Percentiles rank a stretch among this genome's conserved stretches.
Evolutionary conservation across 192 early-diverging fungal species (phyloP).

Genomic region (Backusella mclennaniae): DNA sequence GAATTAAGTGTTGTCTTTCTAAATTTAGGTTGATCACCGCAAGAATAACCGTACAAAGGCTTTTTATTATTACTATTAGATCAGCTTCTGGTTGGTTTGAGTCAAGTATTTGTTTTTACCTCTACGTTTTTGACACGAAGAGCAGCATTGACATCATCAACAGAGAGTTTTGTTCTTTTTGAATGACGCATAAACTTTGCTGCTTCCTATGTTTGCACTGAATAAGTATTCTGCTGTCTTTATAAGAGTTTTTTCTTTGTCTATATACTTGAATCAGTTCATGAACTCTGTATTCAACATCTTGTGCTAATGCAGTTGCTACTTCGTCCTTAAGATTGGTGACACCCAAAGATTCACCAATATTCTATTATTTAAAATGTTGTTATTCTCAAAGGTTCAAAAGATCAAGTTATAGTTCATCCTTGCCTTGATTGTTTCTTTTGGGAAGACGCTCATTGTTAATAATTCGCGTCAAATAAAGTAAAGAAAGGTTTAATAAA

Average conservation of each 20-base stretch:
- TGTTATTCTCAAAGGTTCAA: not conserved
- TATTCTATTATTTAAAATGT: constrained; percentile 48
- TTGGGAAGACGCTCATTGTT: constrained; percentile 49
- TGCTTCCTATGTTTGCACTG: constrained; percentile 63
- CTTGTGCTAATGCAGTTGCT: constrained; percentile 77
- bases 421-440: constrained; percentile 54
- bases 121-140: constrained; percentile 91
- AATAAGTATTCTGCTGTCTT: not conserved
- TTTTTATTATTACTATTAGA: not conserved
- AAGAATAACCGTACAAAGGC: constrained; percentile 91
- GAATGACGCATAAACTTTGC: constrained; percentile 97
- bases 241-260: not conserved
- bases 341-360: constrained; percentile 84
- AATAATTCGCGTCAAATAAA: not conserved
- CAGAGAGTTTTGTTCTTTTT: constrained; percentile 74
- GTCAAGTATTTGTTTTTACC: constrained; percentile 33
- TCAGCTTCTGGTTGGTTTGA: not conserved
- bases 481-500: not conserved
- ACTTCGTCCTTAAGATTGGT: constrained; percentile 85
- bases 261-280: constrained; percentile 77
- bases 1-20: constrained; percentile 61
- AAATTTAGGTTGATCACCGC: constrained; percentile 67
- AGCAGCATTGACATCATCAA: constrained; percentile 90
- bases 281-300: constrained; percentile 94
- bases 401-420: not conserved